phyloP scores from a whole-genome alignment of 2,329 filamentous ascomycete genomes.

The Spiromastix sp. region DNA sequence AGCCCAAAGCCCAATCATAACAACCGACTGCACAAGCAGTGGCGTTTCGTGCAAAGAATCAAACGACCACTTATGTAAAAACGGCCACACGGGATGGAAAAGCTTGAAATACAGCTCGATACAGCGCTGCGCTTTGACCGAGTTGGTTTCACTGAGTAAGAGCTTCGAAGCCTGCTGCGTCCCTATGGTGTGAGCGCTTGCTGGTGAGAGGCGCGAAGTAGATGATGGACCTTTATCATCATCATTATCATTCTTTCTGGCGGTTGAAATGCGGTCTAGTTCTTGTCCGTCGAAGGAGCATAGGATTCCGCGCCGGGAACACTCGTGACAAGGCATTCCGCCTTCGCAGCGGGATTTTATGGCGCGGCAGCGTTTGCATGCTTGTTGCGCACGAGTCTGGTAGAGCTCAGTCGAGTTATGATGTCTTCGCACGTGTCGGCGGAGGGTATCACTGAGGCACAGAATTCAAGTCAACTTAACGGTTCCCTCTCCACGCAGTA shows the following conservation, averaged over 20 bases:
- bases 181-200: too few species aligned
- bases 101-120: constrained; percentile 17
- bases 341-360: constrained; percentile 10
- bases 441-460: constrained; percentile 16
- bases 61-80: constrained; percentile 19
- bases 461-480: background rate
- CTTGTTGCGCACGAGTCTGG: constrained; percentile 7
- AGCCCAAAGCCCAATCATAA: constrained; percentile 19
- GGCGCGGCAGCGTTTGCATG: constrained; percentile 11
- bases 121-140: constrained; percentile 9
- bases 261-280: too few species aligned
- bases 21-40: constrained; percentile 20
- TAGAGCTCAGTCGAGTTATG: constrained; percentile 11
- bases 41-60: constrained; percentile 13
- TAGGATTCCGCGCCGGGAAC: constrained; percentile 4
- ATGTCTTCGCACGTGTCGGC: constrained; percentile 15
- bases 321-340: constrained; percentile 6
- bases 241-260: constrained; percentile 1
- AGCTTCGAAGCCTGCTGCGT: too few species aligned
- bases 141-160: background rate
- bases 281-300: constrained; percentile 8
- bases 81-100: constrained; percentile 21
- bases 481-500: too few species aligned
- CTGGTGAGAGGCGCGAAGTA: too few species aligned
- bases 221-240: background rate